Conservation (phyloP, 768 basidiomycete genomes). For the Leccinum uliginosum region DNA sequence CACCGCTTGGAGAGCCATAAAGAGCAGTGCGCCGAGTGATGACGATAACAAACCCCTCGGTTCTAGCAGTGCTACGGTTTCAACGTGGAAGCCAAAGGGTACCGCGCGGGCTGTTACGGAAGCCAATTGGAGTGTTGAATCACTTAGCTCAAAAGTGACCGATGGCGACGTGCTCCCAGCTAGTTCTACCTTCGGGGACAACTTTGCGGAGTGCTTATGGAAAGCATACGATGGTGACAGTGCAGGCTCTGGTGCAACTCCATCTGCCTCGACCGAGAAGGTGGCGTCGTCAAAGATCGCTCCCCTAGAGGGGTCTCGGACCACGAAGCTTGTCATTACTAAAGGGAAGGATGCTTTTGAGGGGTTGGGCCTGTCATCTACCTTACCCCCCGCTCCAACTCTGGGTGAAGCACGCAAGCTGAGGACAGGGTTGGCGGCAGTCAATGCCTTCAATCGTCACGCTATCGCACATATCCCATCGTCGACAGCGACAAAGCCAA, state of each 20-base stretch:
- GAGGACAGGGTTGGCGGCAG: conserved; percentile 62
- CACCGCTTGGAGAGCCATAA: conserved; percentile 44
- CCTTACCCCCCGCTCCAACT: conserved; percentile 54
- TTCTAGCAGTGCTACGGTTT: conserved; percentile 23
- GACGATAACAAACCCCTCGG: conserved; percentile 18
- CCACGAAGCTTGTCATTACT: conserved; percentile 27
- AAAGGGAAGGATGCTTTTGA: conserved; percentile 74
- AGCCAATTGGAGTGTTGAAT: conserved; percentile 41
- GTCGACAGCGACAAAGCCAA: conserved; percentile 17
- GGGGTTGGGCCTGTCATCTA: conserved; percentile 53
- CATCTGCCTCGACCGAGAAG: conserved; percentile 13
- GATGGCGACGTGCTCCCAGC: conserved; percentile 22
- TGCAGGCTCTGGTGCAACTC: conserved; percentile 3
- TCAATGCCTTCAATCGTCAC: conserved; percentile 36
- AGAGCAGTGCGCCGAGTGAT: conserved; percentile 16
- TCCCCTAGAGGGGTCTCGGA: conserved; percentile 28
- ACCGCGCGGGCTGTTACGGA: conserved; percentile 20
- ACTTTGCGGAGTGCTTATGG: conserved; percentile 58
- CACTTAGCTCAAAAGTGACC: conserved; percentile 20
- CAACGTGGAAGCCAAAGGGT: conserved; percentile 29
- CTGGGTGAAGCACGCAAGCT: conserved; percentile 72
- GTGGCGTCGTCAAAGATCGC: conserved; percentile 21
- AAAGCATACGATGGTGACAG: conserved; percentile 39
- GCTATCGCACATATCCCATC: conserved; percentile 12
- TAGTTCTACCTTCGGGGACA: conserved; percentile 54